These are phyloP conservation scores for Thalassiosira allenii DNA, from an alignment of 352 stramenopile genomes.

Conservation along the genomic window DNA sequence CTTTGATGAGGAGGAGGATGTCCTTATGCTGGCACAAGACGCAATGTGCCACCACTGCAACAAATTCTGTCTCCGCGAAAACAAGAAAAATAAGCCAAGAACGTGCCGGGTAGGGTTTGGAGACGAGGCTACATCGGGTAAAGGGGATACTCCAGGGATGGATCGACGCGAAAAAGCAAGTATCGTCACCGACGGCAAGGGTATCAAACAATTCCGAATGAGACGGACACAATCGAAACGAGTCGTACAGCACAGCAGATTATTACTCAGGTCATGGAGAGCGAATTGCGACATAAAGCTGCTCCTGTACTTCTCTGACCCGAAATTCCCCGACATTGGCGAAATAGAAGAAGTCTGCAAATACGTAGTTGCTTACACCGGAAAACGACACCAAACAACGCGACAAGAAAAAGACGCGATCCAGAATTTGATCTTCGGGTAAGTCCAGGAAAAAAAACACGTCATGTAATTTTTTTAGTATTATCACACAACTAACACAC, in stretches of 20 bases:
- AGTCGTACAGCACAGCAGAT: conserved; percentile 29
- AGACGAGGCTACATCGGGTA: conserved; percentile 3
- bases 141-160: conserved; percentile 25
- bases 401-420: conserved; percentile 28
- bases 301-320: conserved; percentile 27
- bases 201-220: conserved; percentile 31
- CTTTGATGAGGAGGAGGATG: conserved; percentile 20
- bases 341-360: conserved; percentile 37
- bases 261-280: conserved; percentile 23
- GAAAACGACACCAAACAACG: conserved; percentile 32
- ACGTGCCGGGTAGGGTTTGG: conserved; percentile 9
- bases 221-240: conserved; percentile 34
- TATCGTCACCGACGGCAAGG: conserved; percentile 16
- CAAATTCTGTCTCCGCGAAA: conserved; percentile 17
- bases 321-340: conserved; percentile 10
- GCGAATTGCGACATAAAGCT: conserved; percentile 42
- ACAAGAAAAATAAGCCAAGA: conserved; percentile 22
- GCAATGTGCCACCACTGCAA: conserved; percentile 33
- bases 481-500: not conserved
- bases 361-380: conserved; percentile 49
- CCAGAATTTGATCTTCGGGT: conserved; percentile 35
- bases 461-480: not conserved
- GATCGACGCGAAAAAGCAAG: not conserved
- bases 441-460: conserved; percentile 3
- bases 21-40: conserved; percentile 16